phyloP scores from a whole-genome alignment of 73 alveolate species.

The Paramecium sexaurelia region DNA sequence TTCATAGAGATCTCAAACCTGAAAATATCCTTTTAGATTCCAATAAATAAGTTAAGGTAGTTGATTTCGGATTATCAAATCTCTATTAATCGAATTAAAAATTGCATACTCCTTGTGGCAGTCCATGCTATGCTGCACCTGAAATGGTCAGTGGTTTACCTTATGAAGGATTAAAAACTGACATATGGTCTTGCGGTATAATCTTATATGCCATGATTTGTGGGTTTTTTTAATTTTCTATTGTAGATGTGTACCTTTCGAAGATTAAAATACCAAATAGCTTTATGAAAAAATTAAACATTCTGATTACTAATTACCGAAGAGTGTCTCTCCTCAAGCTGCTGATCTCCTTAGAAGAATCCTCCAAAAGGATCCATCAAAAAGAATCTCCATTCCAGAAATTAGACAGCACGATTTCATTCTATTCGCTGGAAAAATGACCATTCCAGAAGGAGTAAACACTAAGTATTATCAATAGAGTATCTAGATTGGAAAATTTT shows the following conservation, averaged over 20 bases:
- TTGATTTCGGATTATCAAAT: slow-evolving; percentile 76
- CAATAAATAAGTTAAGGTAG: slow-evolving; percentile 73
- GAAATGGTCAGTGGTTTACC: slow-evolving; percentile 74
- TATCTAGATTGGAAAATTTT: slow-evolving; percentile 18
- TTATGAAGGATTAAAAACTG: slow-evolving; percentile 71
- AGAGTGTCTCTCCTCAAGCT: slow-evolving; percentile 41
- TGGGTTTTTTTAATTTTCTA: slow-evolving; percentile 34
- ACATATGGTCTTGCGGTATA: slow-evolving; percentile 74
- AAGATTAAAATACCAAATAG: slow-evolving; percentile 70
- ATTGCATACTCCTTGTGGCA: slow-evolving; percentile 74
- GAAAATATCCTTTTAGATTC: slow-evolving; percentile 82
- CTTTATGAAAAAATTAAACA: slow-evolving; percentile 60
- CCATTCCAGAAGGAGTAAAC: slow-evolving; percentile 49
- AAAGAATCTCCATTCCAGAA: slow-evolving; percentile 1
- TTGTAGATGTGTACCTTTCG: slow-evolving; percentile 71
- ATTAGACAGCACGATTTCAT: slow-evolving; percentile 42
- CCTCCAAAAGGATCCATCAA: slow-evolving; percentile 39
- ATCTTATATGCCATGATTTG: slow-evolving; percentile 77
- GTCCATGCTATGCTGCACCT: slow-evolving; percentile 84
- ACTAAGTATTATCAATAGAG: slow-evolving; percentile 37
- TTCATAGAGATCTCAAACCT: slow-evolving; percentile 91
- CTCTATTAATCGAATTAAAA: slow-evolving; percentile 38
- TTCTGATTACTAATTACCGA: slow-evolving; percentile 46
- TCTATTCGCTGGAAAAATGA: slow-evolving; percentile 52
- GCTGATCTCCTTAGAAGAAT: slow-evolving; percentile 57